These are phyloP conservation scores for Hygrophila difformis DNA, from an alignment of 257 asterid genomes.

Conservation along the genomic window DNA sequence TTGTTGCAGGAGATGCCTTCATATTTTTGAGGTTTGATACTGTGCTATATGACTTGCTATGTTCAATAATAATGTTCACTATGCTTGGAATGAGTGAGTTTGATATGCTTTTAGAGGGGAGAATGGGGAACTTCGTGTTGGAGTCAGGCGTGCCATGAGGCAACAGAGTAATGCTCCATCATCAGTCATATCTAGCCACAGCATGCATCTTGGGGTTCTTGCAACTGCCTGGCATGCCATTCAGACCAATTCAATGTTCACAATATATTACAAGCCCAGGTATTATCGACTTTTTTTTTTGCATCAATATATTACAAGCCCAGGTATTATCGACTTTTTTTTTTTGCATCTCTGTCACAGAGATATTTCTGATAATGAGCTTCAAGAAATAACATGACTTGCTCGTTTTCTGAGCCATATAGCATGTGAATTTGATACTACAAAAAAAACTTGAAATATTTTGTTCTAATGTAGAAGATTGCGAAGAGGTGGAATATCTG, in stretches of 20 bases:
- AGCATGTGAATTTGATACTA: too few species aligned
- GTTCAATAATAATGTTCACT: too few species aligned
- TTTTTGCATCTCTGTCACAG: too few species aligned
- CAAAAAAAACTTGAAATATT: too few species aligned
- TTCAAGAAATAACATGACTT: too few species aligned
- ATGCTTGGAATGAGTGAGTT: too few species aligned
- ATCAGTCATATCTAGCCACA: constrained; percentile 95
- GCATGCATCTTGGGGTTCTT: constrained; percentile 99
- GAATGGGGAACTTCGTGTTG: constrained; percentile 93
- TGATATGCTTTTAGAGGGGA: constrained; percentile 51
- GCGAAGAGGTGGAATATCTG: too few species aligned
- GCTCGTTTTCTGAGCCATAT: too few species aligned
- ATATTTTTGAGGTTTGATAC: constrained; percentile 78
- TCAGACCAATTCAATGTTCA: constrained; percentile 78
- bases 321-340: too few species aligned
- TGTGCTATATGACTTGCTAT: neutral
- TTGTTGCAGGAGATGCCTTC: constrained; percentile 97
- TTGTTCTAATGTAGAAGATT: too few species aligned
- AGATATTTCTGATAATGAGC: too few species aligned
- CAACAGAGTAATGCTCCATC: constrained; percentile 88
- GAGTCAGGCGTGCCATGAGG: constrained; percentile 95
- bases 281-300: too few species aligned
- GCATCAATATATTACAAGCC: constrained; percentile 94
- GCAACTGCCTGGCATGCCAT: constrained; percentile 99
- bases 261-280: constrained; percentile 95